Evolutionary conservation across 1,284 basidiomycete species (phyloP), one percentile per base, ranked within the genome.

Genomic region (Macrocybe sp.): DNA sequence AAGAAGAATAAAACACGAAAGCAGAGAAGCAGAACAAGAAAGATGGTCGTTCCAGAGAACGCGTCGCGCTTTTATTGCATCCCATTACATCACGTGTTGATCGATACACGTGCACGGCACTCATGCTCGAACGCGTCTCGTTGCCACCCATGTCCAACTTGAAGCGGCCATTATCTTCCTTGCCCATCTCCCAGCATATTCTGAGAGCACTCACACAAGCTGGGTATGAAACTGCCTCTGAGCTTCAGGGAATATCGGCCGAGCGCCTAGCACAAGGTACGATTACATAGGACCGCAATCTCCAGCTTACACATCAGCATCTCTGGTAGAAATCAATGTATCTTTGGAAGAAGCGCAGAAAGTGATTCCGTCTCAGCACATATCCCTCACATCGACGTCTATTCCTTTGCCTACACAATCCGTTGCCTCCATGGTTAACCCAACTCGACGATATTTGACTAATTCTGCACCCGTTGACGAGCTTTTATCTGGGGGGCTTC

Each of bases 401-500:
- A 54, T 57, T 3, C 49, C 65, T n/a, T 67, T 72, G 33, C 61
- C 75, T 49, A 79, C 79, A 37, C 83, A 83, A 62, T 73, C 81
- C 5, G 83, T 74, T 2, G 73, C 81, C 29, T 63, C 66, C 1
- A 65, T 85, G 55, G 59, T 70, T 7, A 63, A 64, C 31, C 56
- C 55, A 30, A 53, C 55, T 3, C 58, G 58, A 31, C 62, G 59
- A 50, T 63, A 74, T 47, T 60, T 67, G 1, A 76, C 79, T 0
- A 64, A 62, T n/a, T 79, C 73, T 56, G 50, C 59, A 2, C 69
- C 76, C 16, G 63, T 85, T 14, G 82, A 89, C 54, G 63, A 63
- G 28, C 59, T 87, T 3, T 69, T 89, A 6, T 72, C 65, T 34
- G 83, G 83, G 36, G 85, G 85, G 9, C 61, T 89, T 42, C 64